Evolutionary conservation across 2,329 filamentous ascomycete genomes (phyloP).

Genomic region (Leptosphaerulina australis): DNA sequence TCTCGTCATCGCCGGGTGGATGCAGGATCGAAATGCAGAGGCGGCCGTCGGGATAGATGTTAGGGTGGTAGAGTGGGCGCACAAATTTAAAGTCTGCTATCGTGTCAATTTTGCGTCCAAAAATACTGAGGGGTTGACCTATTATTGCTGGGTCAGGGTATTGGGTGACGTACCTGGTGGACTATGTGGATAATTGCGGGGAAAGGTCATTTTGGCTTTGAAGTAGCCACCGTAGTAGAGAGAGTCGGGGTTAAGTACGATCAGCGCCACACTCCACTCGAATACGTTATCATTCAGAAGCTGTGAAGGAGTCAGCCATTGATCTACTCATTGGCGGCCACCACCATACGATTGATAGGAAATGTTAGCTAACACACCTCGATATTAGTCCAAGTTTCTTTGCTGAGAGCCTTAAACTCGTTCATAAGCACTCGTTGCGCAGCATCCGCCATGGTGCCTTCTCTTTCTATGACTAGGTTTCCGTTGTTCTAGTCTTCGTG

Average conservation of each 20-base stretch:
- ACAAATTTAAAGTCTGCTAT: constrained; percentile 77
- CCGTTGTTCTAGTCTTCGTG: constrained; percentile 19
- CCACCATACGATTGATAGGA: constrained; percentile 12
- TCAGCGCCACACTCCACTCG: constrained; percentile 84
- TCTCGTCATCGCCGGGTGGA: constrained; percentile 85
- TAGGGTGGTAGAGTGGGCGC: constrained; percentile 83
- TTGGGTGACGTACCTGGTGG: constrained; percentile 66
- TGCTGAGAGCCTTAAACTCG: constrained; percentile 79
- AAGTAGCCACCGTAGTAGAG: constrained; percentile 93
- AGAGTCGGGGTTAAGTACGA: constrained; percentile 91
- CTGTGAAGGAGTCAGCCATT: constrained; percentile 52
- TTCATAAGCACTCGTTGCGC: constrained; percentile 86
- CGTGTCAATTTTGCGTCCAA: constrained; percentile 10
- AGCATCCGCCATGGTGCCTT: constrained; percentile 41
- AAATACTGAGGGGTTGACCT: background rate
- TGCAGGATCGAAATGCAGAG: constrained; percentile 98
- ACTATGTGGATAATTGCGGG: constrained; percentile 84
- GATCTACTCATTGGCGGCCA: constrained; percentile 11
- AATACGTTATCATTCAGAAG: constrained; percentile 83
- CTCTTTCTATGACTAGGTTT: constrained; percentile 5
- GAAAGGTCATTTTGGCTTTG: constrained; percentile 87
- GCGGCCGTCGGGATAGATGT: constrained; percentile 88
- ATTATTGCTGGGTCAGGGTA: constrained; percentile 3
- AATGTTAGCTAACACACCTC: constrained; percentile 62
- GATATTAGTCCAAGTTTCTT: constrained; percentile 94